Evolutionary conservation across 2,329 filamentous ascomycete genomes (phyloP).

Genomic region (Verticillium nonalfalfae): DNA sequence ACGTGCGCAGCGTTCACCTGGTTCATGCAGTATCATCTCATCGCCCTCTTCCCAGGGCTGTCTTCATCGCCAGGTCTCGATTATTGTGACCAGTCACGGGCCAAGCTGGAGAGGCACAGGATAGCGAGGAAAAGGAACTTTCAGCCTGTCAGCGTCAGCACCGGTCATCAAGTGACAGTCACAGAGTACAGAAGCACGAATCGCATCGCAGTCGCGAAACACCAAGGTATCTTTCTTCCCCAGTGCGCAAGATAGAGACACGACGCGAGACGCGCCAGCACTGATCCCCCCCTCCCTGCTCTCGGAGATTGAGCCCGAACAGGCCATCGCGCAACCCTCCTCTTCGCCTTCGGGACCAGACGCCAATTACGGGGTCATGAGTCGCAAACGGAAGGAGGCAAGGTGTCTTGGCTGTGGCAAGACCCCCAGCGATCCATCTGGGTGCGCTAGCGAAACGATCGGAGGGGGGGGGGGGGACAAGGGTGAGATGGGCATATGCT

Average conservation of each 20-base stretch:
- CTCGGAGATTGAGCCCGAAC: conserved; percentile 4
- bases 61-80: not conserved
- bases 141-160: not conserved
- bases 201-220: not conserved
- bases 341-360: not conserved
- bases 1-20: not conserved
- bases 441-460: conserved; percentile 1
- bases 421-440: not conserved
- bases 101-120: not conserved
- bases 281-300: not conserved
- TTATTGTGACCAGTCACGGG: not conserved
- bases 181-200: not conserved
- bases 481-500: not conserved
- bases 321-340: not conserved
- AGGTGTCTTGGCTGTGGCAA: not conserved
- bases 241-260: not conserved
- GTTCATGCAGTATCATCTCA: not conserved
- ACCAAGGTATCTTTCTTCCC: not conserved
- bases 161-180: not conserved
- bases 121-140: not conserved
- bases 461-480: not conserved
- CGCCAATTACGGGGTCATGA: not conserved
- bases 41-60: not conserved
- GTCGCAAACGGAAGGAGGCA: conserved; percentile 1
- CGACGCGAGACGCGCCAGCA: not conserved